Evolutionary conservation across 2,329 filamentous ascomycete species (phyloP).

Genomic region (Colletotrichum sojae): DNA sequence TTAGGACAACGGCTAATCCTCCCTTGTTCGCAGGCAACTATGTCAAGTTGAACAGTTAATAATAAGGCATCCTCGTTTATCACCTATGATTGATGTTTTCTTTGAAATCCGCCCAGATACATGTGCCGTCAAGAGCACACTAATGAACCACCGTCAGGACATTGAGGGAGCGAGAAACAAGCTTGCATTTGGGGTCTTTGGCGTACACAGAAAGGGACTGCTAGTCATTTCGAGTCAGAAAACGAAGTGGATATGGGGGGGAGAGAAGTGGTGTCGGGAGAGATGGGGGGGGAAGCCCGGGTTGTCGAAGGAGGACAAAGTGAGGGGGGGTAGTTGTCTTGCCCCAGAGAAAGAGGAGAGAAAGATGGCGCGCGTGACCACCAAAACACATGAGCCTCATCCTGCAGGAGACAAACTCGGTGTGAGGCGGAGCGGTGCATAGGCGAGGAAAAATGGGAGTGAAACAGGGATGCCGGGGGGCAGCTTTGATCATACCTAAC

Average conservation of each 20-base stretch:
- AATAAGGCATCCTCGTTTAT: constrained; percentile 27
- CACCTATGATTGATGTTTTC: constrained; percentile 13
- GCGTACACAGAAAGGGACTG: constrained; percentile 41
- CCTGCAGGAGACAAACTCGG: not conserved
- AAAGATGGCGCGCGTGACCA: not conserved
- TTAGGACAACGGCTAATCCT: constrained; percentile 44
- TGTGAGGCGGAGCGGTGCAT: constrained; percentile 8
- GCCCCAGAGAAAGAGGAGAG: not conserved
- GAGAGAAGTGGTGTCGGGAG: constrained; percentile 12
- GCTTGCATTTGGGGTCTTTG: constrained; percentile 41
- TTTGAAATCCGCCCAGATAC: constrained; percentile 27
- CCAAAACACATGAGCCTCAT: constrained; percentile 9
- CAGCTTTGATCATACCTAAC: constrained; percentile 24
- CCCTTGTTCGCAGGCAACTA: constrained; percentile 60
- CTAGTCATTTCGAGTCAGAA: constrained; percentile 37
- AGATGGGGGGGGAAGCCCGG: not conserved
- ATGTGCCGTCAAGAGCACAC: constrained; percentile 24
- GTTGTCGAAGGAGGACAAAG: not conserved
- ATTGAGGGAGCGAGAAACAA: constrained; percentile 31
- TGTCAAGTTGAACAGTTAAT: constrained; percentile 57
- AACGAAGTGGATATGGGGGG: constrained; percentile 4
- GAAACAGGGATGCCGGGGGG: not conserved
- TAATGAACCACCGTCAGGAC: constrained; percentile 36
- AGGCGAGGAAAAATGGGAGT: not conserved
- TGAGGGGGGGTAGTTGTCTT: not conserved